Evolutionary conservation across 371 early-diverging fungal genomes (phyloP).

Genomic region (Sanchytrium tribonematis): DNA sequence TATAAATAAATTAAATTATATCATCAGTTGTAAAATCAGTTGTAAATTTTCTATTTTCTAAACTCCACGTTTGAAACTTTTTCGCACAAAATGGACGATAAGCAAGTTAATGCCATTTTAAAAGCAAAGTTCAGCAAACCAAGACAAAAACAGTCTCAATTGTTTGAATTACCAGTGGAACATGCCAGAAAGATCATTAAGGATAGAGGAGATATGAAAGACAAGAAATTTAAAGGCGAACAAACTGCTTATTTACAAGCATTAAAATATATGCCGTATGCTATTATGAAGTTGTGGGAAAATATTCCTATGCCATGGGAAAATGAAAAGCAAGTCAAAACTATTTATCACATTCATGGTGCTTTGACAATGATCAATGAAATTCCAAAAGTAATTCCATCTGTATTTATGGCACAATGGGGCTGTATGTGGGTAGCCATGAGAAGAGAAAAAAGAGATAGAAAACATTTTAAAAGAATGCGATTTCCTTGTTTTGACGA

Average conservation of each 20-base stretch:
- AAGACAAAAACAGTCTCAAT: conserved; percentile 14
- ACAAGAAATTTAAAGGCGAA: conserved; percentile 76
- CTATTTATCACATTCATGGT: conserved; percentile 90
- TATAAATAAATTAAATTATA: no score
- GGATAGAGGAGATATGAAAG: conserved; percentile 95
- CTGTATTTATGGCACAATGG: conserved; percentile 90
- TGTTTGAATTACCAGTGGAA: conserved; percentile 88
- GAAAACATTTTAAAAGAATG: conserved; percentile 22
- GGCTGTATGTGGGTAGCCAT: conserved; percentile 95
- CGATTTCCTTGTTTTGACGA: conserved; percentile 90
- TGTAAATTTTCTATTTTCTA: no score
- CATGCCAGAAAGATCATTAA: conserved; percentile 72
- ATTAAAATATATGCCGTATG: conserved; percentile 92
- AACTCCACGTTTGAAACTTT: no score
- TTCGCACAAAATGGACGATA: no score
- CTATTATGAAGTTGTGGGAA: conserved; percentile 81
- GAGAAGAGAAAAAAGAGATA: conserved; percentile 26
- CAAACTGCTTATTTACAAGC: conserved; percentile 90
- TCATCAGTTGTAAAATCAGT: no score
- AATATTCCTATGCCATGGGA: conserved; percentile 99
- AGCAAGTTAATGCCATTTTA: neutral
- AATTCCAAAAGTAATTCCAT: conserved; percentile 78
- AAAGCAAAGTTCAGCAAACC: neutral
- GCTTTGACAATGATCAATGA: conserved; percentile 94
- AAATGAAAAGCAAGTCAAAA: conserved; percentile 62